phyloP scores from a whole-genome alignment of 768 basidiomycete genomes.

The Tricholoma matsutake region DNA sequence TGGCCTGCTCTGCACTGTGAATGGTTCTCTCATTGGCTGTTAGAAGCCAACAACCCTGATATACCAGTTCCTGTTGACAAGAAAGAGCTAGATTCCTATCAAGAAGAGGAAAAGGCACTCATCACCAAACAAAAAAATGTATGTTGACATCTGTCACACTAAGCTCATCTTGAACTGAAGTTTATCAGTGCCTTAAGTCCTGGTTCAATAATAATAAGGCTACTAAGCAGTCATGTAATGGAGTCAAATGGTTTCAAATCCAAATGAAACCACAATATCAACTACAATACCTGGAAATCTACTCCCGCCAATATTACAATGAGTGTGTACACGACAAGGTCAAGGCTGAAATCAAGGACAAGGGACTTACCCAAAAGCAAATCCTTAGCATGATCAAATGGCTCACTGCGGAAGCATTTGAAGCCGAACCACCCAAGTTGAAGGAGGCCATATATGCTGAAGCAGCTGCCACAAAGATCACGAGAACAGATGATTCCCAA shows the following conservation, averaged over 20 bases:
- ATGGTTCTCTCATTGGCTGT: not conserved
- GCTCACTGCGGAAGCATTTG: not conserved
- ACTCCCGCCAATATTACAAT: not conserved
- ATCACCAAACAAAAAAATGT: not conserved
- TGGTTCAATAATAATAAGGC: constrained; percentile 1
- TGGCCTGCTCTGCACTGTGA: not conserved
- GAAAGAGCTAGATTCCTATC: not conserved
- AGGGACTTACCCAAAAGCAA: not conserved
- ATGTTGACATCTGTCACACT: not conserved
- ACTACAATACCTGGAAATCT: not conserved
- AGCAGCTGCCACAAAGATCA: not conserved
- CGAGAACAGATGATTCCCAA: not conserved
- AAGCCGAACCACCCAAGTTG: not conserved
- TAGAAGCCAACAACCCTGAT: not conserved
- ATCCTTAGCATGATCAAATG: not conserved
- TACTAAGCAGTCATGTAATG: not conserved
- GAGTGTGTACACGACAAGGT: not conserved
- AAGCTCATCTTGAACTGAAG: not conserved
- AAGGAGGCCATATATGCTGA: not conserved
- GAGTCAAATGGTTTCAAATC: not conserved
- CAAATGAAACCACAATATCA: not conserved
- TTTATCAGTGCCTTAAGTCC: not conserved
- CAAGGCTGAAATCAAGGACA: not conserved
- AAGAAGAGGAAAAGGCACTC: not conserved
- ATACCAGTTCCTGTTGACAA: not conserved